These are phyloP conservation scores for Pythium phragmiticola DNA, from an alignment of 352 stramenopile species.

Conservation along the genomic window DNA sequence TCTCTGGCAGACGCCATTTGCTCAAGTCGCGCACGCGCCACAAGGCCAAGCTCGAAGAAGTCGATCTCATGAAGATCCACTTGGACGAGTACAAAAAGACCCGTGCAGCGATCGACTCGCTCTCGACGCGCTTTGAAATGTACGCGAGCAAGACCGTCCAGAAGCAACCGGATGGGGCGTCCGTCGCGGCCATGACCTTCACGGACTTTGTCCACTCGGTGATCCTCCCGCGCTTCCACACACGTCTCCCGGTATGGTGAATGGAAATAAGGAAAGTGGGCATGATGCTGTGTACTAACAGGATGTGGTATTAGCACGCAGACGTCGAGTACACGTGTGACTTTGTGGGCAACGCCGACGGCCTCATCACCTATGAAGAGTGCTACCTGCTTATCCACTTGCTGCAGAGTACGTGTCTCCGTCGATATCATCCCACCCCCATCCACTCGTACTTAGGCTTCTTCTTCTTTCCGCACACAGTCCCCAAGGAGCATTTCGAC, in stretches of 20 bases:
- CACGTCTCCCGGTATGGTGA: conserved; percentile 40
- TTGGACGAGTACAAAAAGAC: conserved; percentile 62
- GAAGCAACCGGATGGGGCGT: conserved; percentile 13
- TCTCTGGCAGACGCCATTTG: conserved; percentile 32
- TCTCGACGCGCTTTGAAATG: conserved; percentile 50
- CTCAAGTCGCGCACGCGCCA: conserved; percentile 66
- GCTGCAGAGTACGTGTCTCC: conserved; percentile 50
- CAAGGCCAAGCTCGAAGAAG: conserved; percentile 57
- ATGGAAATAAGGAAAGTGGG: neutral
- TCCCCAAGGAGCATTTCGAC: conserved; percentile 74
- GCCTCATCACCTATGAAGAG: conserved; percentile 79
- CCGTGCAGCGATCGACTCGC: conserved; percentile 38
- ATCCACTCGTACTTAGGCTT: neutral
- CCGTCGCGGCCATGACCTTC: conserved; percentile 65
- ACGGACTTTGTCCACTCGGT: conserved; percentile 81
- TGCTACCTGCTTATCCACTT: conserved; percentile 79
- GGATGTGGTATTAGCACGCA: conserved; percentile 31
- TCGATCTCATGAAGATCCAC: conserved; percentile 63
- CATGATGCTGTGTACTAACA: too few relatives aligned
- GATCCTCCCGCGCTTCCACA: conserved; percentile 68
- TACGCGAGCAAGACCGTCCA: conserved; percentile 55
- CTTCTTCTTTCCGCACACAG: conserved; percentile 24
- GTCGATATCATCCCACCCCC: neutral
- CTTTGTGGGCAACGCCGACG: conserved; percentile 68
- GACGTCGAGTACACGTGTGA: conserved; percentile 66